These are phyloP conservation scores for Neckera pumila DNA, from an alignment of 225 moss, liverwort and hornwort species.

Conservation along the genomic window DNA sequence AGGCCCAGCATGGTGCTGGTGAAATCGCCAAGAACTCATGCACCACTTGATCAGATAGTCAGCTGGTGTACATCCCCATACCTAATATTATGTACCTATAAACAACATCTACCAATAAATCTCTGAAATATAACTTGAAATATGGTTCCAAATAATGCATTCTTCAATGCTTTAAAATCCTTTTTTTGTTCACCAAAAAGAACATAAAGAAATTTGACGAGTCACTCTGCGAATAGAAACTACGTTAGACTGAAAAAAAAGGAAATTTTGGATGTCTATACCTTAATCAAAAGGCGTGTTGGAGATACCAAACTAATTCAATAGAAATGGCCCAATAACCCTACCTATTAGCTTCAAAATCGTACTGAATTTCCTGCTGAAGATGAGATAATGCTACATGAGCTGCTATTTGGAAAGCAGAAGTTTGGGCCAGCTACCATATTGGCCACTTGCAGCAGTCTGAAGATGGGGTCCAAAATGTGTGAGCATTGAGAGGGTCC, in stretches of 20 bases:
- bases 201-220: neutral
- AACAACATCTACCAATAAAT: neutral
- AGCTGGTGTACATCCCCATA: neutral
- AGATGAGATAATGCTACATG: neutral
- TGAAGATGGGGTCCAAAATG: neutral
- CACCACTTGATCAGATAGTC: neutral
- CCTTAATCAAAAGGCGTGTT: too few relatives aligned
- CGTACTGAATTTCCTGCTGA: neutral
- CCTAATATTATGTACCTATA: neutral
- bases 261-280: neutral
- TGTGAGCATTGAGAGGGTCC: neutral
- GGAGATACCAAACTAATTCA: too few relatives aligned
- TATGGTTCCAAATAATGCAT: neutral
- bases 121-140: neutral
- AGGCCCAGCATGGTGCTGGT: constrained; percentile 24
- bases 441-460: neutral
- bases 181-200: neutral
- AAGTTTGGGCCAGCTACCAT: neutral
- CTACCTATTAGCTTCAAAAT: too few relatives aligned
- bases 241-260: rapidly evolving
- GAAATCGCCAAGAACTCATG: neutral
- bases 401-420: neutral
- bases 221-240: too few relatives aligned
- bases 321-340: neutral
- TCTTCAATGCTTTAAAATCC: neutral